Base-by-base conservation (phyloP, 2,329 filamentous ascomycete species). In the Lasiodiplodia sp. region DNA sequence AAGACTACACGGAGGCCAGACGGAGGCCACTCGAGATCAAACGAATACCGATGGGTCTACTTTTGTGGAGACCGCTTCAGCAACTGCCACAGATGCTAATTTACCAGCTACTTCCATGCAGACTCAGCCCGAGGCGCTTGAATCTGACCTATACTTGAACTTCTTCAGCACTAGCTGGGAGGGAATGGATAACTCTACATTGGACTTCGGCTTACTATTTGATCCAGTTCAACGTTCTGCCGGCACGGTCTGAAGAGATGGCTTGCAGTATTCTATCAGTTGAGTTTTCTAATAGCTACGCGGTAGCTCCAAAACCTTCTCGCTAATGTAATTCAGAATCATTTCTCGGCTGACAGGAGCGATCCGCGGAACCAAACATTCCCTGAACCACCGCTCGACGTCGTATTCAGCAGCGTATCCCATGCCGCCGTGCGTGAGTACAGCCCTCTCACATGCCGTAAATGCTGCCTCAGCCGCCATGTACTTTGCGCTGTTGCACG, bases 251-350 rank as follows among this genome's bases (percentile, higher is more conserved):
- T 25, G 5, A 49, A 31, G 16, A n/a, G 31, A 57, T 21, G 4
- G 25, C 31, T 21, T 52, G 25, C 5, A 47, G 31, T 28, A 16
- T 40, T 16, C 16, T 28, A 23, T 38, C 2, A 66, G 16, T 37
- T 28, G 8, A 18, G 12, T 37, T n/a, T 66, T n/a, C 40, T 52
- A 92, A 71, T 92, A 93, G 74, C 89, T 92, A 69, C 88, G 82
- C 1, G 91, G 91, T 31, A 93, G 73, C 3, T 84, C 80, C n/a
- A 93, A 78, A 0, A 87, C 90, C 79, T 87, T 91, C 76, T 92
- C 90, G 2, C 86, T 84, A 14, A 93, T 86, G 76, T 89, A 92
- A 72, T 92, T 93, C 82, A 92, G 81, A 65, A 93, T 91, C 91
- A 93, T 93, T 80, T 93, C 91, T 71, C 85, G 77, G 71, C 85